A percentile compares a stretch with the other conserved stretches of the same genome.
These are phyloP conservation scores for Micractinium conductrix DNA, from an alignment of 139 green algal genomes.

Conservation along the genomic window DNA sequence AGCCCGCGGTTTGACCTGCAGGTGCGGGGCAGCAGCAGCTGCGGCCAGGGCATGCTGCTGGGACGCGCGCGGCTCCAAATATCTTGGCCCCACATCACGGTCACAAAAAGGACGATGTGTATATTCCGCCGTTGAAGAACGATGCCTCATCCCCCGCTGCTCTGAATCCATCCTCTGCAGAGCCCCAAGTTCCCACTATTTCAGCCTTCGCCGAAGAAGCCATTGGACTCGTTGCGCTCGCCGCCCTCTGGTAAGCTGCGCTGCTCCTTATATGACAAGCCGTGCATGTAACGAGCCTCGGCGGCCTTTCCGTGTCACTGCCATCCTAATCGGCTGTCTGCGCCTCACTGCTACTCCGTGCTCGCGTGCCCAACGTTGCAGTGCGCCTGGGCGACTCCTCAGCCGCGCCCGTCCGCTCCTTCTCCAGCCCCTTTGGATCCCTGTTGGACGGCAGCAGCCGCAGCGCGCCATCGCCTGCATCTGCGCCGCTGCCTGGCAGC, in stretches of 20 bases:
- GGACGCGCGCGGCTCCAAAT: too few species aligned
- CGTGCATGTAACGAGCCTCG: too few species aligned
- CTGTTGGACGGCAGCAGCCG: constrained; percentile 40
- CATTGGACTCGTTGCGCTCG: neutral
- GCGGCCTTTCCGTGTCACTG: too few species aligned
- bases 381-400: constrained; percentile 10
- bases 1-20: constrained; percentile 8
- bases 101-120: too few species aligned
- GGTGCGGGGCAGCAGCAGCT: neutral
- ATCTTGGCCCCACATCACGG: too few species aligned
- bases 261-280: too few species aligned
- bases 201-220: constrained; percentile 29
- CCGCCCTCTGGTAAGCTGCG: constrained; percentile 8
- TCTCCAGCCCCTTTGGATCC: constrained; percentile 40
- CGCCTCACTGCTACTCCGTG: too few species aligned
- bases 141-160: neutral
- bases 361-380: too few species aligned
- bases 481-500: neutral
- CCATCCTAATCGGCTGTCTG: too few species aligned
- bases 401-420: neutral
- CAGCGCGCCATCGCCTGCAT: neutral
- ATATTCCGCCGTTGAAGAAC: too few species aligned
- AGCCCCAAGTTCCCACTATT: constrained; percentile 36
- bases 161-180: constrained; percentile 15
- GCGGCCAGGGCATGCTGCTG: too few species aligned